Evolutionary conservation across 2,329 filamentous ascomycete genomes (phyloP), one percentile per base, ranked within the genome.

Genomic region (Colletotrichum gigasporum): DNA sequence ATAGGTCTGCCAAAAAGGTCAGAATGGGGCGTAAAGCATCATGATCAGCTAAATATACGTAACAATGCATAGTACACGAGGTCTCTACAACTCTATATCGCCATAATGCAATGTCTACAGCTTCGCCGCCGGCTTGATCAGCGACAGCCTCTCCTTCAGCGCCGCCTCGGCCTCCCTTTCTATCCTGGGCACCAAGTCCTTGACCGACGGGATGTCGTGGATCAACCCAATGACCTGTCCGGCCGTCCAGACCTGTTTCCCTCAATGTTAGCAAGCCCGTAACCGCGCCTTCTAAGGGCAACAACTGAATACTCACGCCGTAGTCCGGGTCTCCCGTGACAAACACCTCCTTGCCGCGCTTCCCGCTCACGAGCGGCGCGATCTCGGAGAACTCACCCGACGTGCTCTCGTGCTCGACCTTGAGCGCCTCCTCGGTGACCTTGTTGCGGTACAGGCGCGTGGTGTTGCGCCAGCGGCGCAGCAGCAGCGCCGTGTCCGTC

Each of bases 401-500:
- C 65, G 83, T 86, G 79, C 92, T 96, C 80, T 92, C 91, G 71
- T 82, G 84, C 84, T 99, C 96, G 63, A 97, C 85, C 83, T 92
- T 90, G 69, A 93, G 83, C 1, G 94, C 94, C 70, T 93, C 88
- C 67, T 88, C 82, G 0, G 93, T 89, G 55, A 97, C 92, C 81
- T 96, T 94, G 80, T 99, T 99, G 76, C 89, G 90, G 81, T 91
- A 99, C 71, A 98, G 80, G 11, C 96, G 85, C 47, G 88, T 91
- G 2, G 96, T 99, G 79, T 99, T 99, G 79, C 86, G 93, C 95
- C 96, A 99, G 69, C 94, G 85, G 56, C 95, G 83, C 74, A 99
- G 83, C 22, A 99, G 88, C 54, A 99, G 85, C 69, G 94, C 89
- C 0, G 96, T 99, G 77, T 98, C 93, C 20, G 91, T 94, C 84